These are phyloP conservation scores for Madurella fahalii DNA, from an alignment of 2,329 filamentous ascomycete genomes.

Conservation along the genomic window DNA sequence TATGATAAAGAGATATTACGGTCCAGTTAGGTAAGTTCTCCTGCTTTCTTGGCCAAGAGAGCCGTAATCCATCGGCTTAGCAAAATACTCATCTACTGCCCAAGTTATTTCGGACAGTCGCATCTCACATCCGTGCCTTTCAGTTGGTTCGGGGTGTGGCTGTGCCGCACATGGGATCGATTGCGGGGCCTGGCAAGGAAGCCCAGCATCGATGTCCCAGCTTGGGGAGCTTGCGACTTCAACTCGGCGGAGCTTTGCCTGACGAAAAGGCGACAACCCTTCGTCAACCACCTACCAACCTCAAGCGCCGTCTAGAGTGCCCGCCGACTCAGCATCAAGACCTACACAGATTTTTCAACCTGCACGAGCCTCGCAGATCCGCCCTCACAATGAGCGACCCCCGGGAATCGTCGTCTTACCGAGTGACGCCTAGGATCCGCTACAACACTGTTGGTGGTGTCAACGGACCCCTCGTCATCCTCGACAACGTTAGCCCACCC, in stretches of 20 bases:
- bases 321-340: slow-evolving; percentile 18
- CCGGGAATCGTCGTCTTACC: slow-evolving; percentile 57
- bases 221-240: slow-evolving; percentile 22
- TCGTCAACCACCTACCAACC: slow-evolving; percentile 7
- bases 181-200: slow-evolving; percentile 19
- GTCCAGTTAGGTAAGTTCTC: too few relatives aligned
- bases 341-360: slow-evolving; percentile 8
- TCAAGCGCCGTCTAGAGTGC: neutral
- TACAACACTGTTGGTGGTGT: slow-evolving; percentile 99
- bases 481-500: slow-evolving; percentile 73
- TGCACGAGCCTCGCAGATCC: neutral
- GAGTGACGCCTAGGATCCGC: slow-evolving; percentile 61
- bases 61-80: too few relatives aligned
- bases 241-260: slow-evolving; percentile 17
- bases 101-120: neutral
- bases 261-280: slow-evolving; percentile 15
- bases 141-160: slow-evolving; percentile 21
- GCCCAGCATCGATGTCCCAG: slow-evolving; percentile 13
- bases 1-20: too few relatives aligned
- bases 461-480: slow-evolving; percentile 95
- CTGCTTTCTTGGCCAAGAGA: too few relatives aligned
- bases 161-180: slow-evolving; percentile 14
- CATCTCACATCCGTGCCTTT: slow-evolving; percentile 8
- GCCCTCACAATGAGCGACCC: slow-evolving; percentile 49
- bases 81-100: too few relatives aligned